These are phyloP conservation scores for Apiotrichum gamsii DNA, from an alignment of 1,284 basidiomycete species.

Conservation along the genomic window DNA sequence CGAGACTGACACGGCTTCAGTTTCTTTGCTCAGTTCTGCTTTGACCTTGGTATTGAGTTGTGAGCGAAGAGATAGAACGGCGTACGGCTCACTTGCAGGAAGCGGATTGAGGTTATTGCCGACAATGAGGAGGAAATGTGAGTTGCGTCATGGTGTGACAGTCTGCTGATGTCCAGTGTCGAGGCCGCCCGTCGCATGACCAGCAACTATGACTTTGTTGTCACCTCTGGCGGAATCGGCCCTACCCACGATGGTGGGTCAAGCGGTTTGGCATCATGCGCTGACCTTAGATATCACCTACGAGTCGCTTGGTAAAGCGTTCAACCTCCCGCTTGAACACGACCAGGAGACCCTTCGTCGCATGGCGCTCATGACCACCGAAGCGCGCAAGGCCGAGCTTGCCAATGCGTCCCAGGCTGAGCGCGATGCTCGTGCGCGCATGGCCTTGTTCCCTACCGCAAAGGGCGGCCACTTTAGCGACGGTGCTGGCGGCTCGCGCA, in stretches of 20 bases:
- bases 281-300: slow-evolving; percentile 72
- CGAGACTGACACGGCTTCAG: slow-evolving; percentile 39
- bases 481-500: slow-evolving; percentile 47
- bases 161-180: slow-evolving; percentile 52
- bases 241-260: slow-evolving; percentile 71
- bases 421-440: slow-evolving; percentile 63
- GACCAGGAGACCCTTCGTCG: slow-evolving; percentile 73
- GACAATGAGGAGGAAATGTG: slow-evolving; percentile 87
- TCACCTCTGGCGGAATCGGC: slow-evolving; percentile 74
- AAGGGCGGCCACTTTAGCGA: slow-evolving; percentile 24
- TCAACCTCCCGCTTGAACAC: slow-evolving; percentile 65
- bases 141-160: slow-evolving; percentile 26
- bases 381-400: slow-evolving; percentile 53
- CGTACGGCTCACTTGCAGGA: slow-evolving; percentile 49
- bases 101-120: slow-evolving; percentile 83
- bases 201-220: slow-evolving; percentile 75
- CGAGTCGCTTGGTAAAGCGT: slow-evolving; percentile 75
- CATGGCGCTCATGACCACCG: slow-evolving; percentile 63
- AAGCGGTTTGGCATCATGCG: no score
- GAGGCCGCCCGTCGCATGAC: slow-evolving; percentile 80
- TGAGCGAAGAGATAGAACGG: slow-evolving; percentile 47
- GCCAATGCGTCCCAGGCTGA: slow-evolving; percentile 63
- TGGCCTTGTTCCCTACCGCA: slow-evolving; percentile 69
- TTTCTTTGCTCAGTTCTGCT: slow-evolving; percentile 78
- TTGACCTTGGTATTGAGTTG: slow-evolving; percentile 79